Evolutionary conservation across 1,284 basidiomycete species (phyloP).

Genomic region (Flammula alnicola): DNA sequence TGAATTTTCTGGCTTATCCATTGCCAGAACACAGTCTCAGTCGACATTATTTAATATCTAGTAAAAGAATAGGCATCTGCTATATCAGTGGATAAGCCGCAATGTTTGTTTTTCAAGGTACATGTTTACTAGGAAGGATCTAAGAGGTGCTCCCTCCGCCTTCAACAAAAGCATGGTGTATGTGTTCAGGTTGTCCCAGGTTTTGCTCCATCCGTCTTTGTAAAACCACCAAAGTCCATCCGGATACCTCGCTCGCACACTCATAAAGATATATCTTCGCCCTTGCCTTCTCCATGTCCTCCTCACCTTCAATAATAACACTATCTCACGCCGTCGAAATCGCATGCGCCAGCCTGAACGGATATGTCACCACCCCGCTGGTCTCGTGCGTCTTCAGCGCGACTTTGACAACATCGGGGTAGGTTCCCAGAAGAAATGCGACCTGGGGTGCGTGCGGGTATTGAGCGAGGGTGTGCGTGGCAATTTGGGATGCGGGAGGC

Average conservation of each 20-base stretch:
- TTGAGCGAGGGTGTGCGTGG: conserved; percentile 70
- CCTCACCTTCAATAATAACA: conserved; percentile 83
- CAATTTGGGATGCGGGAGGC: conserved; percentile 68
- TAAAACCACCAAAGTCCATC: too few relatives aligned
- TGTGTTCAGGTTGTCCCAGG: too few relatives aligned
- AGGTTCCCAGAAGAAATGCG: conserved; percentile 85
- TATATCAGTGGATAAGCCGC: too few relatives aligned
- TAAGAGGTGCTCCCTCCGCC: too few relatives aligned
- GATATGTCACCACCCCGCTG: conserved; percentile 84
- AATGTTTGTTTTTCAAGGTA: too few relatives aligned
- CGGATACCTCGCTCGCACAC: conserved; percentile 86
- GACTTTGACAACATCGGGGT: conserved; percentile 89
- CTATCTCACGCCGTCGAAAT: conserved; percentile 91
- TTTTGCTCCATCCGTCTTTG: too few relatives aligned
- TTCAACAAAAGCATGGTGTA: too few relatives aligned
- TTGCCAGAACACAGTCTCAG: too few relatives aligned
- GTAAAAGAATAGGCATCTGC: too few relatives aligned
- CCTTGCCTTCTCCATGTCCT: conserved; percentile 75
- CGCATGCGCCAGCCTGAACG: conserved; percentile 78
- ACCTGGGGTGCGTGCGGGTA: conserved; percentile 87
- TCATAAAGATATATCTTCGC: conserved; percentile 94
- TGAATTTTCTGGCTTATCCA: conserved; percentile 14
- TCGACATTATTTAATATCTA: too few relatives aligned
- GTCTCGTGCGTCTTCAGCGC: conserved; percentile 91
- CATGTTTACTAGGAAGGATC: too few relatives aligned